phyloP scores from a whole-genome alignment of 1,139 yeast species.

The Debaryomyces coudertii region DNA sequence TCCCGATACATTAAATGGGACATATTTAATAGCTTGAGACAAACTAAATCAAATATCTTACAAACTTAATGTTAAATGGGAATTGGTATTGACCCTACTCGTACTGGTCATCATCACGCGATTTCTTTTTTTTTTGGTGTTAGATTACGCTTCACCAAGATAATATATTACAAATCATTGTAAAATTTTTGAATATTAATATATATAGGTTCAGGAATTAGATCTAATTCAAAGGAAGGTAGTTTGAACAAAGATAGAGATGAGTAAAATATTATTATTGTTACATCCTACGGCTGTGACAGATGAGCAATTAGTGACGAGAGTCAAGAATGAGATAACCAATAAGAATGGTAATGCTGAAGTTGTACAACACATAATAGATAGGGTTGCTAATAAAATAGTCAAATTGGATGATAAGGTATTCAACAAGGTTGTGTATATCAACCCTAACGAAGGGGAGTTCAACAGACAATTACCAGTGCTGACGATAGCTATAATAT shows the following conservation, averaged over 20 bases:
- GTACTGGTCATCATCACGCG: neutral
- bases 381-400: slow-evolving; percentile 62
- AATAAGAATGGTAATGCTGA: slow-evolving; percentile 23
- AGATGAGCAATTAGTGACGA: slow-evolving; percentile 51
- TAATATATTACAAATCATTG: neutral
- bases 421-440: slow-evolving; percentile 56
- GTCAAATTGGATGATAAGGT: slow-evolving; percentile 48
- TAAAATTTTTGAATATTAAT: neutral
- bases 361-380: slow-evolving; percentile 68
- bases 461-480: slow-evolving; percentile 46
- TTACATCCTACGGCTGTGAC: slow-evolving; percentile 78
- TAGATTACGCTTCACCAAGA: neutral
- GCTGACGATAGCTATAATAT: slow-evolving; percentile 45
- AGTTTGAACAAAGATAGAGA: slow-evolving; percentile 10
- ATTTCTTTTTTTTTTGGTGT: neutral
- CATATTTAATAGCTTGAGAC: no score
- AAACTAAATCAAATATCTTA: neutral
- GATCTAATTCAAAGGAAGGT: neutral
- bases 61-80: neutral
- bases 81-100: neutral
- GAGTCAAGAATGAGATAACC: slow-evolving; percentile 31
- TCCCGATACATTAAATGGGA: slow-evolving; percentile 1
- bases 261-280: slow-evolving; percentile 47
- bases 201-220: neutral
- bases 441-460: slow-evolving; percentile 58